These are phyloP conservation scores for Zopfochytrium polystomum DNA, from an alignment of 371 early-diverging fungal genomes.

Conservation along the genomic window DNA sequence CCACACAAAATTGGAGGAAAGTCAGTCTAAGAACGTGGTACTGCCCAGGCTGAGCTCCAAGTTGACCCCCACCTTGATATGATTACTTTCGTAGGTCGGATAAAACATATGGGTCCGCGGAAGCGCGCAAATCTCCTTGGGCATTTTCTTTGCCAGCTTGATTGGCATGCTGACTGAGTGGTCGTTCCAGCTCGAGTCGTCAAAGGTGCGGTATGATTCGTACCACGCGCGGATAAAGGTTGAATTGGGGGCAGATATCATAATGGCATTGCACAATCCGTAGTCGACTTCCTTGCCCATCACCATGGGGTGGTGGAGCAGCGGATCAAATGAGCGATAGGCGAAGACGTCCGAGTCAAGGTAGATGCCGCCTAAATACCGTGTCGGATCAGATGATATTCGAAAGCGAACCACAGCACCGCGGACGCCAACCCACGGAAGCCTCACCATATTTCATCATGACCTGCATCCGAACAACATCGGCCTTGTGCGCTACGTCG, in stretches of 20 bases:
- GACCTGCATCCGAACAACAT: conserved; percentile 47
- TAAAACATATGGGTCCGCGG: too few relatives aligned
- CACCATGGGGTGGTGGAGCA: too few relatives aligned
- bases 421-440: conserved; percentile 54
- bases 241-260: conserved; percentile 48
- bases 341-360: too few relatives aligned
- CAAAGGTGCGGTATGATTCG: conserved; percentile 47
- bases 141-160: conserved; percentile 44
- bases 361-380: too few relatives aligned
- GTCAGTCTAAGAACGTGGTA: too few relatives aligned
- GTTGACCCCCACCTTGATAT: too few relatives aligned
- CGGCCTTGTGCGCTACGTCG: conserved; percentile 53
- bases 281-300: conserved; percentile 38
- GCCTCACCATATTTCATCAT: conserved; percentile 51
- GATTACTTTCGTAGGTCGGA: too few relatives aligned
- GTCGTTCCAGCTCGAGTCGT: conserved; percentile 47
- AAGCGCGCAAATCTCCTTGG: conserved; percentile 34
- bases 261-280: conserved; percentile 56
- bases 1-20: too few relatives aligned
- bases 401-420: too few relatives aligned
- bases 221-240: conserved; percentile 52
- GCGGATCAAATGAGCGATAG: too few relatives aligned
- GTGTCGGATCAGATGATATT: too few relatives aligned
- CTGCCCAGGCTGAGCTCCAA: too few relatives aligned
- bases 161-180: conserved; percentile 54